Evolutionary conservation across 192 early-diverging fungal species (phyloP).

Genomic region (Coemansia sp.): DNA sequence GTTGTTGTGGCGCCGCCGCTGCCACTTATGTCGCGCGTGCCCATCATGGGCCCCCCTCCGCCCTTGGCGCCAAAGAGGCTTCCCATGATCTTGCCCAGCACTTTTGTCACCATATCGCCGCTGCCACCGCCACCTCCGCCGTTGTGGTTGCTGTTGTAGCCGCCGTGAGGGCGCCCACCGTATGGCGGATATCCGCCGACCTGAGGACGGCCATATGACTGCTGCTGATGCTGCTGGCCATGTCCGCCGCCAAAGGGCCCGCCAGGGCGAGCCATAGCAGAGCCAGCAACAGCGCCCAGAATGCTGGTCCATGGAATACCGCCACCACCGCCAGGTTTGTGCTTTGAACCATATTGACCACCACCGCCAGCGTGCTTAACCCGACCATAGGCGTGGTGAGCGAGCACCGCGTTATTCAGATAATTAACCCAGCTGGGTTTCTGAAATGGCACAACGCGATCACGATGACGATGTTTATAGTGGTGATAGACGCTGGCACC

Average conservation of each 20-base stretch:
- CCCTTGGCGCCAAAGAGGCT: conserved; percentile 27
- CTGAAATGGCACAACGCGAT: conserved; percentile 12
- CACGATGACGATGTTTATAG: conserved; percentile 7
- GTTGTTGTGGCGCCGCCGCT: not conserved
- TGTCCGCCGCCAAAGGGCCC: conserved; percentile 8
- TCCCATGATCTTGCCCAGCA: conserved; percentile 42
- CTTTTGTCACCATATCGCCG: conserved; percentile 26
- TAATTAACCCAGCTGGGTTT: conserved; percentile 35
- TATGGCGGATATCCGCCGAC: conserved; percentile 2
- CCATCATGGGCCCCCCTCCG: not conserved
- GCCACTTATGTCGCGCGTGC: conserved; percentile 38
- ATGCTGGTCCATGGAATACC: conserved; percentile 21
- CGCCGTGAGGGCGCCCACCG: conserved; percentile 1
- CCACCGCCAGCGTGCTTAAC: not conserved
- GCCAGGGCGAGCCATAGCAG: conserved; percentile 7
- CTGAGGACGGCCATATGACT: conserved; percentile 6
- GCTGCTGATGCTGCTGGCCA: not conserved
- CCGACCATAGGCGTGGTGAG: conserved; percentile 23
- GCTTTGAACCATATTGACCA: not conserved
- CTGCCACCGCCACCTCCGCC: conserved; percentile 11
- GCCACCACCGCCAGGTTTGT: not conserved
- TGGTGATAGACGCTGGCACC: conserved; percentile 35
- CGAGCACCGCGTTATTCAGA: conserved; percentile 17
- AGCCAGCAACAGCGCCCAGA: conserved; percentile 17
- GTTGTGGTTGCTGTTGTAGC: not conserved